A percentile compares a stretch with the other conserved stretches of the same genome.
Evolutionary conservation across 305 asterid species (phyloP).

Genomic region (Coffea humblotiana): DNA sequence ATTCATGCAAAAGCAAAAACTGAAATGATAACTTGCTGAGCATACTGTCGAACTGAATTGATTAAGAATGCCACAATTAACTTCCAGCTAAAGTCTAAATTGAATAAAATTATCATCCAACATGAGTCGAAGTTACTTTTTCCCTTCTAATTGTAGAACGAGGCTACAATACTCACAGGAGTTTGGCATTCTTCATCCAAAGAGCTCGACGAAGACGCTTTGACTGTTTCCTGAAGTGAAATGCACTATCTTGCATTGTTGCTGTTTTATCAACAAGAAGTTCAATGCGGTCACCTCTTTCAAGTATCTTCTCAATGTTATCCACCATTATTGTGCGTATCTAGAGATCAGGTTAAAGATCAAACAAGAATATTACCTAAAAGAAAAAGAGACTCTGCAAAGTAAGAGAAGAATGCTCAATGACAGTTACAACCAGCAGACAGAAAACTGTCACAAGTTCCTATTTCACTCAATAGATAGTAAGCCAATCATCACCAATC

Average conservation of each 20-base stretch:
- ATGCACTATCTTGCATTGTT: slow-evolving; percentile 94
- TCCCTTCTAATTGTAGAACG: neutral
- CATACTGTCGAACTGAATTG: neutral
- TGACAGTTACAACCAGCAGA: neutral
- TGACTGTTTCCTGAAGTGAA: slow-evolving; percentile 96
- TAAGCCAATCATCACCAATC: neutral
- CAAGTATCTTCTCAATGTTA: slow-evolving; percentile 91
- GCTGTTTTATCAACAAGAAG: slow-evolving; percentile 95
- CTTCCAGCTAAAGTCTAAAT: neutral
- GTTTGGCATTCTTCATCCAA: slow-evolving; percentile 98
- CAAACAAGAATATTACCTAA: neutral
- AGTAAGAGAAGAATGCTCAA: neutral
- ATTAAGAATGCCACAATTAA: neutral
- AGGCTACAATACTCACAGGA: slow-evolving; percentile 58
- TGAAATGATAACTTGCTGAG: neutral
- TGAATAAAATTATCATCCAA: neutral
- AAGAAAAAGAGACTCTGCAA: neutral
- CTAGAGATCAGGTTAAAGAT: slow-evolving; percentile 40
- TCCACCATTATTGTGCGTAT: slow-evolving; percentile 94
- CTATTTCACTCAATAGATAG: neutral
- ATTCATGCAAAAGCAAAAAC: neutral
- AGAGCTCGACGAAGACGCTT: slow-evolving; percentile 88
- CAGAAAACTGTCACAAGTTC: neutral
- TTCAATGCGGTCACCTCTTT: slow-evolving; percentile 94
- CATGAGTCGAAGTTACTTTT: slow-evolving; percentile 1